Conservation (phyloP, 1,284 basidiomycete species). For the Farysia itapuensis region DNA sequence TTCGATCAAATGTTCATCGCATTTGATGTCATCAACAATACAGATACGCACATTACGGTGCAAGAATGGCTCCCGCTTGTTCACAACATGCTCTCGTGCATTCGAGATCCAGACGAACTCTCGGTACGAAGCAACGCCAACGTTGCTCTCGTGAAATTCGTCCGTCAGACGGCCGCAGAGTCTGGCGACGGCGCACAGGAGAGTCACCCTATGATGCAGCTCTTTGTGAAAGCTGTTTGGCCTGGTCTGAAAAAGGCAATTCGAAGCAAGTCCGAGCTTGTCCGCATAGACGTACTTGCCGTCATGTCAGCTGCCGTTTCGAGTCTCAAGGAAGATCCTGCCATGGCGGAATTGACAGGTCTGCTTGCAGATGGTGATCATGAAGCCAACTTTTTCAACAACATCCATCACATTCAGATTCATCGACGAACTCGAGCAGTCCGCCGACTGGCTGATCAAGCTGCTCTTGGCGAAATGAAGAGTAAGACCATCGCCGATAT, state of each 20-base stretch:
- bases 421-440: constrained; percentile 88
- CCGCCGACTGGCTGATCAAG: constrained; percentile 78
- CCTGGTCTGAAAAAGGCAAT: constrained; percentile 82
- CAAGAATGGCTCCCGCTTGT: constrained; percentile 80
- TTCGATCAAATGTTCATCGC: constrained; percentile 83
- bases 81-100: constrained; percentile 80
- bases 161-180: constrained; percentile 59
- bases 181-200: constrained; percentile 9
- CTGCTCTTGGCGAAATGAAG: constrained; percentile 71
- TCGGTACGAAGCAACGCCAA: constrained; percentile 83
- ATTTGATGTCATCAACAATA: constrained; percentile 75
- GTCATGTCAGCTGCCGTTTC: constrained; percentile 78
- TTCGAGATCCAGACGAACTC: constrained; percentile 87
- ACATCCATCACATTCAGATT: constrained; percentile 89
- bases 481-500: constrained; percentile 78
- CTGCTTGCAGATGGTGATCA: constrained; percentile 87
- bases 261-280: constrained; percentile 78
- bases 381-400: constrained; percentile 95
- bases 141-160: constrained; percentile 74
- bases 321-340: constrained; percentile 63
- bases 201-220: constrained; percentile 22
- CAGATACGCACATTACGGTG: constrained; percentile 61
- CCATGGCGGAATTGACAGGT: constrained; percentile 76
- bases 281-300: constrained; percentile 81
- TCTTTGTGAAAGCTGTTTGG: constrained; percentile 72